Evolutionary conservation across 768 basidiomycete genomes (phyloP), one percentile per base, ranked within the genome.

Genomic region (Termitomyces sp.): DNA sequence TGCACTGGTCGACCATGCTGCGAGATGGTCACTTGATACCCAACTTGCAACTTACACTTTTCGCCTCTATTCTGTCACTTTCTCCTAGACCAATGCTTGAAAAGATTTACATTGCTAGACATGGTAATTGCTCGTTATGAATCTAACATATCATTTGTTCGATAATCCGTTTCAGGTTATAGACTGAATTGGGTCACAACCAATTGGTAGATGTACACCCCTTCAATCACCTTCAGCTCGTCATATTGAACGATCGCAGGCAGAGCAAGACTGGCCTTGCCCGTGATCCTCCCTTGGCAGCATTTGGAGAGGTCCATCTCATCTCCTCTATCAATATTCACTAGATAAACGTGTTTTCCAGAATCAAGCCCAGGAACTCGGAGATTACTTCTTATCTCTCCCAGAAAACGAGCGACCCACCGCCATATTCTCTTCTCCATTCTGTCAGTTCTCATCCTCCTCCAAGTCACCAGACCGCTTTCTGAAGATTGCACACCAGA

Each of bases 341-440:
- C 33, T 22, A 52, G 50, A 63, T 18, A 50, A 20, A 42, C 42
- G 5, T 24, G 48, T 22, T 64, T 24, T 53, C 12, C 66, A 90
- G 85, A 74, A 77, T 16, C 93, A 95, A 76, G 91, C 93, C 1
- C 72, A 83, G 58, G 91, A 94, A 69, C 75, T 93, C 22, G 88
- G 85, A 1, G 75, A 77, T 16, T 84, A 89, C 70, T 85, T 93
- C 65, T 63, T 77, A 22, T 81, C 84, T 8, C 75, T 93, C 16
- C 89, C 91, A 16, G 79, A 82, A 57, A 79, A 86, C 7, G 80
- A 88, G 48, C 79, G 82, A 13, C 92, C 92, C 1, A 92, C 88
- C 2, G 87, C 84, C 6, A 90, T 94, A 59, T 89, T 92, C 71
- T 92, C 90, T 12, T 94, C 92, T 11, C 92, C 92, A 8, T 93